Evolutionary conservation across 116 monocot species (phyloP).

Genomic region (Dioscorea cayenensis): DNA sequence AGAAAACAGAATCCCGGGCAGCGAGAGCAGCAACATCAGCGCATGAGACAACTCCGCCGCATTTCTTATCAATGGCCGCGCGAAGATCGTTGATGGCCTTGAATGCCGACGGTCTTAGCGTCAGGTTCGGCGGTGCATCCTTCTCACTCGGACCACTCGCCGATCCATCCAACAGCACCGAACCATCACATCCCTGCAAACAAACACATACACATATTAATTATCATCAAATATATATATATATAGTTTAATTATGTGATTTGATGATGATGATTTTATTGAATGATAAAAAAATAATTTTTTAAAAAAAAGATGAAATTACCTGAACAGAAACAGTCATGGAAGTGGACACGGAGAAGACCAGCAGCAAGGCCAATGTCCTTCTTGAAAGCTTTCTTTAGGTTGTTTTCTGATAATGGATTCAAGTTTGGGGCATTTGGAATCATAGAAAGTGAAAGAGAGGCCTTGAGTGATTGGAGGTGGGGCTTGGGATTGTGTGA

Average conservation of each 20-base stretch:
- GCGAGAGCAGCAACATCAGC: conserved; percentile 62
- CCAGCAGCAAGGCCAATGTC: conserved; percentile 36
- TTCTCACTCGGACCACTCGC: conserved; percentile 25
- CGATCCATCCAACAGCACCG: conserved; percentile 28
- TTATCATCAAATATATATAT: no score
- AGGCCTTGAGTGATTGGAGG: conserved; percentile 32
- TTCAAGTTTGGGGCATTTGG: conserved; percentile 26
- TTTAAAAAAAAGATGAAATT: neutral
- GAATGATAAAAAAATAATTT: neutral
- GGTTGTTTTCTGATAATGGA: conserved; percentile 14
- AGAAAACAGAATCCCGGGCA: conserved; percentile 34
- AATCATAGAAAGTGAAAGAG: conserved; percentile 30
- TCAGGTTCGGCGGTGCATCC: conserved; percentile 22
- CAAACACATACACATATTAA: no score
- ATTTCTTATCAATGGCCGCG: conserved; percentile 6
- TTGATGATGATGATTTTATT: no score
- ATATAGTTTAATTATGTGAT: no score
- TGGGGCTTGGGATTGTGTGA: conserved; percentile 1
- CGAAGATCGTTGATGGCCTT: conserved; percentile 14
- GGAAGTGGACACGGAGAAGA: conserved; percentile 40
- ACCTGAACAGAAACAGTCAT: conserved; percentile 45
- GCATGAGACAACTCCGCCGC: conserved; percentile 49
- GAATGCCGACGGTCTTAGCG: conserved; percentile 20
- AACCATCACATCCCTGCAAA: conserved; percentile 24
- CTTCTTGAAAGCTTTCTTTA: conserved; percentile 13